Evolutionary conservation across 2,329 filamentous ascomycete species (phyloP), one percentile per base, ranked within the genome.

Genomic region (Diaporthe helianthi): DNA sequence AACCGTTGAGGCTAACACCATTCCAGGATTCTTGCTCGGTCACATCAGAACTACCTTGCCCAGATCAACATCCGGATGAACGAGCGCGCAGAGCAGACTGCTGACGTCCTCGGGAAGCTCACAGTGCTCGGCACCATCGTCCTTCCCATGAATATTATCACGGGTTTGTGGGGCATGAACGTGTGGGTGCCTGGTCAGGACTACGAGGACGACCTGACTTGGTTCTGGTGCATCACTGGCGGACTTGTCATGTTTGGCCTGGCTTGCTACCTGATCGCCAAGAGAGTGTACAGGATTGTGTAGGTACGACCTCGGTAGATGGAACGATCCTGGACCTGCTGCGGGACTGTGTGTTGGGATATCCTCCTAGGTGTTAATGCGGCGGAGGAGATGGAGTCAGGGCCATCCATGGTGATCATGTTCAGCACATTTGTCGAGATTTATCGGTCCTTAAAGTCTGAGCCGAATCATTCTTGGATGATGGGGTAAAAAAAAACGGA

Each of bases 41-140:
- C 94, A 15, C 96, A 99, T 77, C 93, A 90, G 77, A 99, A 98
- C 79, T 99, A 99, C 78, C 91, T 99, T n/a, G 96, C 96, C 0
- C 96, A 99, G 79, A 98, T 99, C 82, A 98, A 98, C 80, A 97
- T 98, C 75, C 90, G 94, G 76, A 98, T 98, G 95, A 98, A 98
- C 80, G 95, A 98, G 83, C 91, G 96, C 55, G 93, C 97, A 78
- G 95, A 99, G 79, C 91, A 97, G 82, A 99, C 96, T 1, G 93
- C 94, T 49, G 95, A 99, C 78, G 94, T 98, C 1, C 87, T 99
- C 15, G 94, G 94, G 72, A 97, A 96, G 80, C 87, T 99, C 71
- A 98, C 96, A 0, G 96, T 99, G 1, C 85, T 99, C 1, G 96
- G 96, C 73, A 99, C 96, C 7, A 98, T 99, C 74, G 95, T 99